Base-by-base conservation (phyloP, 768 basidiomycete genomes). In the Amanita thiersii region DNA sequence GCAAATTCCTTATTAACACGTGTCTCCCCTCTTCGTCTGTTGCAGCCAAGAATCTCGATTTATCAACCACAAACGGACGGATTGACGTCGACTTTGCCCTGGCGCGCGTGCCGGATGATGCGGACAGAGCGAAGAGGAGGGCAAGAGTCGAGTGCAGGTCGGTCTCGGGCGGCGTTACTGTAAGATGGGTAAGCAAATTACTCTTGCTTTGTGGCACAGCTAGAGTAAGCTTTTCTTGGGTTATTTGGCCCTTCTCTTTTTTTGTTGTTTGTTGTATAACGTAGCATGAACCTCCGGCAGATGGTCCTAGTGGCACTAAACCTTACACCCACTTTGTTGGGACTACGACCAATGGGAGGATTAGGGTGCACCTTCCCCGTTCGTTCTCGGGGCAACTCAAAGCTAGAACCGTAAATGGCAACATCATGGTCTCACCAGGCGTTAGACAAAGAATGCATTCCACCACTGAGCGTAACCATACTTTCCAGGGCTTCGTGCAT, bases 21-120 rank as follows among this genome's bases (percentile, higher is more conserved):
- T n/a, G n/a, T n/a, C n/a, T n/a, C n/a, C n/a, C n/a, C n/a, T 21
- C 40, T 12, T 21, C 20, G 9, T 33, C 15, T 4, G 18, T 15
- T 15, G 4, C 3, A 5, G 19, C 3, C 19, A 4, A 7, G 8
- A 10, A 30, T 2, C 12, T 34, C 7, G 40, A 41, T 5, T 19
- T 41, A 14, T 21, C 4, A 2, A 41, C 40, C 1, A 34, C 26
- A 7, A 41, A 41, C 20, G 40, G 40, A 8, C 14, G 23, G 20
- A 41, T 41, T 12, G 40, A 41, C 21, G 40, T 41, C 2, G 40
- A 41, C 30, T 19, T 41, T 25, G 40, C 40, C 4, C n/a, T 41
- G 32, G n/a, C 25, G 18, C 40, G 31, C 21, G 14, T 15, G 19
- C 11, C 40, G 12, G 25, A 7, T 23, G 7, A n/a, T 15, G 11